These are phyloP conservation scores for Soucietia sequanensis DNA, from an alignment of 805 yeast genomes.

Conservation along the genomic window DNA sequence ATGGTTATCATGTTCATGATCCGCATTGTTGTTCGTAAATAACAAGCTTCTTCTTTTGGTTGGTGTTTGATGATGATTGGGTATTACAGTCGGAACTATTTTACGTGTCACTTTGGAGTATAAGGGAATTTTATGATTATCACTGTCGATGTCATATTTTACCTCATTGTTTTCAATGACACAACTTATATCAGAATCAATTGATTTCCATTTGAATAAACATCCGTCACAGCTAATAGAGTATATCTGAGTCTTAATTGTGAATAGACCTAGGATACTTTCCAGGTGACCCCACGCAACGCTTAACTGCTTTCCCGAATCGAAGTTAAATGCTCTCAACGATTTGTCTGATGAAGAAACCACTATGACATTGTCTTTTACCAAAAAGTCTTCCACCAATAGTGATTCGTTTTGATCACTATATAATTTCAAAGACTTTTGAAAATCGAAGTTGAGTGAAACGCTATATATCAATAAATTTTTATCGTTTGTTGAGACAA, in stretches of 20 bases:
- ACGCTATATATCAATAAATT: conserved; percentile 40
- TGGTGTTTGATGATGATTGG: too few relatives aligned
- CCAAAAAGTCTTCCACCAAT: conserved; percentile 43
- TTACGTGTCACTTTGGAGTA: conserved; percentile 32
- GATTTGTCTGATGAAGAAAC: conserved; percentile 58
- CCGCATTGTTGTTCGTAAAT: conserved; percentile 1
- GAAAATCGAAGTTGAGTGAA: conserved; percentile 27
- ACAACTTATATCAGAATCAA: conserved; percentile 2
- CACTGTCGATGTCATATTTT: conserved; percentile 1
- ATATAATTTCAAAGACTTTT: conserved; percentile 40
- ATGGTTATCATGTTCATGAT: conserved; percentile 7
- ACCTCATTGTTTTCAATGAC: background rate
- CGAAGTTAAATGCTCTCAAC: conserved; percentile 46
- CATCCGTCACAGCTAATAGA: conserved; percentile 56
- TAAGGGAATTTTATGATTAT: conserved; percentile 12
- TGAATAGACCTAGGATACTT: conserved; percentile 42
- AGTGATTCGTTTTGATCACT: conserved; percentile 42
- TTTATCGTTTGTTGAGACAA: conserved; percentile 55
- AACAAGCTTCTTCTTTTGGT: too few relatives aligned
- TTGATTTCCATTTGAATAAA: conserved; percentile 46
- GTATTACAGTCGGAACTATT: conserved; percentile 22
- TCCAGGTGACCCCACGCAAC: conserved; percentile 57
- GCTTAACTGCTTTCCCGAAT: conserved; percentile 45
- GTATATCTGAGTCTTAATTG: conserved; percentile 25
- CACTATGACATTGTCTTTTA: conserved; percentile 29